These are phyloP conservation scores for Venturia nashicola DNA, from an alignment of 2,329 filamentous ascomycete genomes.

Conservation along the genomic window DNA sequence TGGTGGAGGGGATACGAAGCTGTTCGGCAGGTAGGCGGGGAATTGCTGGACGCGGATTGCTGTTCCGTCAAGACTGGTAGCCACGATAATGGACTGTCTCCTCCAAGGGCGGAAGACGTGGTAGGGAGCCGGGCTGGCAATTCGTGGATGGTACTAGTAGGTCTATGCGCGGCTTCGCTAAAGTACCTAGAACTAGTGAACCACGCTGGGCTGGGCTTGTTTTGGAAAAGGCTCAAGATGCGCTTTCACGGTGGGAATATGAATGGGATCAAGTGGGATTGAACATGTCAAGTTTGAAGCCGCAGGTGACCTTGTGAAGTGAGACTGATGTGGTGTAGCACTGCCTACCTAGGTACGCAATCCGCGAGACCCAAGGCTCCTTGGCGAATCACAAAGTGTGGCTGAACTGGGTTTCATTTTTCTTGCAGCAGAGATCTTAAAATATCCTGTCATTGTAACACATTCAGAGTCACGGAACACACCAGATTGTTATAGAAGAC, in stretches of 20 bases:
- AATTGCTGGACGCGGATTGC: background rate
- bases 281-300: background rate
- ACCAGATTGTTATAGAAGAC: too few species aligned
- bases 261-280: background rate
- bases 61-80: background rate
- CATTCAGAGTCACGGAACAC: background rate
- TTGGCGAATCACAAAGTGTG: constrained; percentile 1
- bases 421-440: background rate
- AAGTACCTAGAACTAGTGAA: background rate
- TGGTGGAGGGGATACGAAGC: background rate
- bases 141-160: background rate
- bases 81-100: background rate
- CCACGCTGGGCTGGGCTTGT: background rate
- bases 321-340: background rate
- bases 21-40: background rate
- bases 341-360: background rate
- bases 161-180: background rate
- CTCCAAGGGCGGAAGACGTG: background rate
- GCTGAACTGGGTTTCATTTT: background rate
- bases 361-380: background rate
- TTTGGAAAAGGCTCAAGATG: background rate
- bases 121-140: background rate
- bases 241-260: background rate
- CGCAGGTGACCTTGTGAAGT: background rate
- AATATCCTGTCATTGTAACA: background rate